Conservation (phyloP, 108 stramenopile genomes). For the Cyclotella sp. region DNA sequence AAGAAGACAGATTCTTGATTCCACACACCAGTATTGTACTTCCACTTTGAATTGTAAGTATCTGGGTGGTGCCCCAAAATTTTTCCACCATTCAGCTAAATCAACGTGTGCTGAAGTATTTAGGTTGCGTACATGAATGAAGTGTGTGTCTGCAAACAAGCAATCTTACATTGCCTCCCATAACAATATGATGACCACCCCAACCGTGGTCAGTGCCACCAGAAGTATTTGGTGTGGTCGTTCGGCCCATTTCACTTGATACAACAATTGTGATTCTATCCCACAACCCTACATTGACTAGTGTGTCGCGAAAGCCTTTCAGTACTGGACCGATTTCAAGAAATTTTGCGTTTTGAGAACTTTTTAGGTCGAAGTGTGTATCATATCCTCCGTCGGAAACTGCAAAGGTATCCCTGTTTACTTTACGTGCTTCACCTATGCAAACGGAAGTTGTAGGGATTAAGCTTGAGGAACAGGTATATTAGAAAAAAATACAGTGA, state of each 20-base stretch:
- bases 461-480: too few species aligned
- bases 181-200: constrained; percentile 45
- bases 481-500: too few species aligned
- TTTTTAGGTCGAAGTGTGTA: constrained; percentile 42
- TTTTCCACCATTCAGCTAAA: constrained; percentile 28
- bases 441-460: neutral
- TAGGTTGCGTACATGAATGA: too few species aligned
- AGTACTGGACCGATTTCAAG: constrained; percentile 46
- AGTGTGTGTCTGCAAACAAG: too few species aligned
- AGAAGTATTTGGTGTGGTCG: constrained; percentile 50
- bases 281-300: constrained; percentile 53
- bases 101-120: neutral
- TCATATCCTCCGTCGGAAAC: constrained; percentile 63
- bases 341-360: constrained; percentile 4
- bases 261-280: constrained; percentile 59
- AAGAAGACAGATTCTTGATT: neutral
- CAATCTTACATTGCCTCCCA: constrained; percentile 40
- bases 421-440: neutral
- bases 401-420: constrained; percentile 47
- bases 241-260: constrained; percentile 66
- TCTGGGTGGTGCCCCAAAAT: constrained; percentile 34
- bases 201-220: constrained; percentile 26
- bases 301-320: constrained; percentile 45
- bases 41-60: constrained; percentile 10
- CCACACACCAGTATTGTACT: constrained; percentile 21